Evolutionary conservation across 495 filamentous ascomycete genomes (phyloP).

Genomic region (Extremus antarcticus): DNA sequence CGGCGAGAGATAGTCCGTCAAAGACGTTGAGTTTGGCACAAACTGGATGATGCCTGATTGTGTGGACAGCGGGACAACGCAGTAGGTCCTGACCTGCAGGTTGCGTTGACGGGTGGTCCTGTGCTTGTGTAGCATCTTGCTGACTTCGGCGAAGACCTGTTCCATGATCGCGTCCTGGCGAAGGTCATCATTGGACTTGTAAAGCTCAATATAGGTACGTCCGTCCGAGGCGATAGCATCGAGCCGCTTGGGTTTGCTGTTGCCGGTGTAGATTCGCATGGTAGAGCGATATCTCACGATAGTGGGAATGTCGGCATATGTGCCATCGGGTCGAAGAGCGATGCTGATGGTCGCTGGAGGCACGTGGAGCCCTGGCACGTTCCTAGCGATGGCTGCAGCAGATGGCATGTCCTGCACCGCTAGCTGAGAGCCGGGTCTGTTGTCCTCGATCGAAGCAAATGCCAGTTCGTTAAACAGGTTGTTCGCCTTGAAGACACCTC

Average conservation of each 20-base stretch:
- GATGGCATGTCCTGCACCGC: constrained; percentile 51
- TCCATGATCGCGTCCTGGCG: constrained; percentile 99
- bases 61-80: constrained; percentile 77
- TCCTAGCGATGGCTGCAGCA: constrained; percentile 46
- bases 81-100: constrained; percentile 85
- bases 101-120: constrained; percentile 78
- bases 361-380: constrained; percentile 49
- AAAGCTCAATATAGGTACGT: constrained; percentile 68
- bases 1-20: constrained; percentile 83
- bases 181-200: constrained; percentile 91
- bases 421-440: constrained; percentile 42
- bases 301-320: constrained; percentile 66
- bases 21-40: constrained; percentile 78
- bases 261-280: constrained; percentile 76
- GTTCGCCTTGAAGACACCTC: constrained; percentile 59
- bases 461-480: constrained; percentile 65
- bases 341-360: constrained; percentile 88
- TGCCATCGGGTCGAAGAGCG: constrained; percentile 53
- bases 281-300: constrained; percentile 56
- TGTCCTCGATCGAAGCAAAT: not conserved
- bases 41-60: constrained; percentile 94
- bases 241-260: constrained; percentile 86
- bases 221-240: constrained; percentile 69
- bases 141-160: constrained; percentile 95
- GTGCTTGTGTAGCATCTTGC: constrained; percentile 72